Conservation (phyloP, 2,329 filamentous ascomycete species). For the Phialophora chinensis region DNA sequence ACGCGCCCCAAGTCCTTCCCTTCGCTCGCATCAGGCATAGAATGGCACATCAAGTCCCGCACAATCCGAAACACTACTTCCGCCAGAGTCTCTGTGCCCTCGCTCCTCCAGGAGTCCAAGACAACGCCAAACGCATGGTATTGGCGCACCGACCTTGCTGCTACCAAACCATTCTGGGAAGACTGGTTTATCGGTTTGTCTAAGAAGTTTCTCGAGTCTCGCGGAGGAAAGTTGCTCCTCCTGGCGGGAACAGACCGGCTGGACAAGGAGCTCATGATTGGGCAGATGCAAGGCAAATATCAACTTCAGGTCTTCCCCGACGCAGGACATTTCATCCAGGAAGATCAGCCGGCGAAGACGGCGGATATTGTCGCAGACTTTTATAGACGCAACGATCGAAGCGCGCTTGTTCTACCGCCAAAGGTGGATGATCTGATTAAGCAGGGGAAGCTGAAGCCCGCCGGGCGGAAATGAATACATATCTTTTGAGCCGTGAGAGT, state of each 20-base stretch:
- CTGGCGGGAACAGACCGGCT: slow-evolving; percentile 88
- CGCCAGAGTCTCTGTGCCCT: slow-evolving; percentile 86
- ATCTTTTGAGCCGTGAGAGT: not conserved
- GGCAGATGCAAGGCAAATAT: slow-evolving; percentile 98
- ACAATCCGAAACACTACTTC: slow-evolving; percentile 83
- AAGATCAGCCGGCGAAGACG: slow-evolving; percentile 90
- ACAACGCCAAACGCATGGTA: slow-evolving; percentile 38
- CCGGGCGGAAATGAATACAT: slow-evolving; percentile 22
- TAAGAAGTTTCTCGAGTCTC: slow-evolving; percentile 80
- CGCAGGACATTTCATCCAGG: slow-evolving; percentile 95
- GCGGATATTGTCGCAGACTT: slow-evolving; percentile 87
- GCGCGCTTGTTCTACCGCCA: slow-evolving; percentile 81
- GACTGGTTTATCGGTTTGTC: slow-evolving; percentile 90
- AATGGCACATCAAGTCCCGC: slow-evolving; percentile 90
- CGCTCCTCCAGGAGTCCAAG: slow-evolving; percentile 61
- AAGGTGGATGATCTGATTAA: slow-evolving; percentile 78
- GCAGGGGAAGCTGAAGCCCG: slow-evolving; percentile 39
- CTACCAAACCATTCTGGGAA: slow-evolving; percentile 90
- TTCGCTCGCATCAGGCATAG: slow-evolving; percentile 78
- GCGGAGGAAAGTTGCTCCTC: slow-evolving; percentile 75
- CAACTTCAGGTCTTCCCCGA: slow-evolving; percentile 93
- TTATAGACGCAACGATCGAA: slow-evolving; percentile 87
- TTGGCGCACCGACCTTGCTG: slow-evolving; percentile 84
- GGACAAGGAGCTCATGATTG: slow-evolving; percentile 91
- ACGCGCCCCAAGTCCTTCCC: slow-evolving; percentile 79